These are phyloP conservation scores for Acacia confusa DNA, from an alignment of 306 rosid genomes.

Conservation along the genomic window DNA sequence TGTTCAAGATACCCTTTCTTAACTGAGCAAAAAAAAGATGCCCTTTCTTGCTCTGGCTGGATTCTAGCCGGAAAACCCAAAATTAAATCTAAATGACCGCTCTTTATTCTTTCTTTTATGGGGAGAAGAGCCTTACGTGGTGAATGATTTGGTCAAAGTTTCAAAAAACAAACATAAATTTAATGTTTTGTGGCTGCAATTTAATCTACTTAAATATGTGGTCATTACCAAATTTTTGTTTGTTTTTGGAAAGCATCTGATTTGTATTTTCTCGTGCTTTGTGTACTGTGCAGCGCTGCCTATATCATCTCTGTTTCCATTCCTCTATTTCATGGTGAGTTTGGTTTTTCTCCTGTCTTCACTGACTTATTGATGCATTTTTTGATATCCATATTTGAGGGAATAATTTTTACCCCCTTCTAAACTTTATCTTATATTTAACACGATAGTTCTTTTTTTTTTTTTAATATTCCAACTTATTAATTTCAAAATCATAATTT, in stretches of 20 bases:
- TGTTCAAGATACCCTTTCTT: background rate
- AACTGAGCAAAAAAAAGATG: no score
- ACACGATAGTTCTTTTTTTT: background rate
- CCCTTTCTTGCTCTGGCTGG: background rate
- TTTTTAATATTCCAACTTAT: background rate
- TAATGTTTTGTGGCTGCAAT: background rate
- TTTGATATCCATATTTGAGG: background rate
- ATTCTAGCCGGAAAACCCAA: background rate
- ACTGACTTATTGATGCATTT: background rate
- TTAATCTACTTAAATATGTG: background rate
- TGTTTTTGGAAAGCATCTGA: background rate
- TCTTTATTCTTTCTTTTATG: background rate
- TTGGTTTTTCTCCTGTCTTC: background rate
- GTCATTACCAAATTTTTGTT: background rate
- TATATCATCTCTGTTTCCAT: slow-evolving; percentile 49
- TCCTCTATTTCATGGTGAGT: slow-evolving; percentile 58
- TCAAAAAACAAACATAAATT: background rate
- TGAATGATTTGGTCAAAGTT: background rate
- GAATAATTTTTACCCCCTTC: no score
- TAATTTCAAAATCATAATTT: background rate
- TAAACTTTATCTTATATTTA: no score
- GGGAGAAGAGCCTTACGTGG: background rate
- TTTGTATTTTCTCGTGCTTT: background rate
- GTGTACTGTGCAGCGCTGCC: slow-evolving; percentile 47
- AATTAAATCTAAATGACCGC: background rate